Base-by-base conservation (phyloP, 352 stramenopile species). In the Globisporangium paddicum region DNA sequence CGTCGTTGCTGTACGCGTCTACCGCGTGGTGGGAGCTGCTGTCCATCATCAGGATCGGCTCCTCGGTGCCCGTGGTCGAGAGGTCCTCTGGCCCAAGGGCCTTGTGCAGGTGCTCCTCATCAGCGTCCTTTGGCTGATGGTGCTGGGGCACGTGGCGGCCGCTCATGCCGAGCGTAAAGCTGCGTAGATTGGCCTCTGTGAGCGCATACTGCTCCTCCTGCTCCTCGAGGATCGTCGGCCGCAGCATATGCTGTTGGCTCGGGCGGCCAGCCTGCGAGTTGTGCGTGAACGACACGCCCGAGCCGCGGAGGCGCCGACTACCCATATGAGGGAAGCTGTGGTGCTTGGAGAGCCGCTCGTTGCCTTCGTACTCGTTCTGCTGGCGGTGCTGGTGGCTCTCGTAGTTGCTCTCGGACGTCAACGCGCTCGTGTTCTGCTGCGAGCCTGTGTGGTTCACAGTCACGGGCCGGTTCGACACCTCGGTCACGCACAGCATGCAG, bases 131-230 rank as follows among this genome's bases (percentile, higher is more conserved):
- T 26, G n/a, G 16, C 28, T 19, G 4, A n/a, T n/a, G n/a, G 26
- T 26, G 46, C 26, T n/a, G 0, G 2, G 18, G 47, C 14, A 25
- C 25, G 34, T 35, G 21, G 6, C 10, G 25, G 21, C 37, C 38
- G 30, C 38, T 41, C 58, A 63, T 45, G 10, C 40, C 58, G 38
- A 56, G 48, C 58, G 52, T 38, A 45, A 63, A 63, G 19, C 38
- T 47, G 19, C 58, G 58, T 16, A 63, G 19, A 40, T 63, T 63
- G 18, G 58, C 58, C n/a, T 63, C 58, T 3, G 58, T 63, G 25
- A 63, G 58, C 40, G 30, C 40, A 26, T 54, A 58, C 48, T 50
- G 28, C 46, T 50, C 46, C 10, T 55, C 25, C 11, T 46, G 13
- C 13, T 63, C 47, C 16, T 63, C 57, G 13, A 57, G 25, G 57